phyloP scores from a whole-genome alignment of 768 basidiomycete genomes.

The Paxillus rubicundulus region DNA sequence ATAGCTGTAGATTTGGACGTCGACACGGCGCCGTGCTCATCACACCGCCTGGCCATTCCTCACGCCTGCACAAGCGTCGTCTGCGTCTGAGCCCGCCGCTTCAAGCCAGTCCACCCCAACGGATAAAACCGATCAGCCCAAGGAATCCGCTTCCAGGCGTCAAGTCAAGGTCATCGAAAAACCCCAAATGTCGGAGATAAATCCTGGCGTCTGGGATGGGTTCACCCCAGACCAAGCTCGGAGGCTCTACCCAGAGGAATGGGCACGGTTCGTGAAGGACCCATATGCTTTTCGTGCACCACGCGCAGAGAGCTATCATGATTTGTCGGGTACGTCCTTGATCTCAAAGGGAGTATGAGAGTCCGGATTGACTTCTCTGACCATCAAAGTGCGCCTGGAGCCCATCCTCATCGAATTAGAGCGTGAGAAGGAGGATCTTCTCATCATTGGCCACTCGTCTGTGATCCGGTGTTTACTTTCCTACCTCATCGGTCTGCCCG shows the following conservation, averaged over 20 bases:
- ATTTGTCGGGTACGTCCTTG: constrained; percentile 64
- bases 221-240: constrained; percentile 86
- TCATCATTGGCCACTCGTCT: constrained; percentile 96
- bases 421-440: constrained; percentile 87
- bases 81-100: constrained; percentile 10
- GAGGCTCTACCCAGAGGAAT: constrained; percentile 90
- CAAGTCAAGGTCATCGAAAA: constrained; percentile 90
- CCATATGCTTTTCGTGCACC: constrained; percentile 92
- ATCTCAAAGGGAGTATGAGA: background rate
- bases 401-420: constrained; percentile 92
- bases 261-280: constrained; percentile 88
- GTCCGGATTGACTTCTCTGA: background rate
- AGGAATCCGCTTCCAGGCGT: constrained; percentile 22
- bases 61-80: constrained; percentile 28
- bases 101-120: background rate
- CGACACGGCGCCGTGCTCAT: constrained; percentile 86
- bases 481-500: constrained; percentile 90
- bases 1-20: constrained; percentile 86
- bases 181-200: constrained; percentile 96
- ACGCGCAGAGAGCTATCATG: constrained; percentile 96
- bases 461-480: constrained; percentile 96
- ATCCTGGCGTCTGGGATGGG: constrained; percentile 97
- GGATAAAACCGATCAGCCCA: background rate
- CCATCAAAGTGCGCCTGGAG: constrained; percentile 80
- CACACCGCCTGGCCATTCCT: constrained; percentile 97